These are phyloP conservation scores for Mortierella sp. DNA, from an alignment of 371 early-diverging fungal species.

Conservation along the genomic window DNA sequence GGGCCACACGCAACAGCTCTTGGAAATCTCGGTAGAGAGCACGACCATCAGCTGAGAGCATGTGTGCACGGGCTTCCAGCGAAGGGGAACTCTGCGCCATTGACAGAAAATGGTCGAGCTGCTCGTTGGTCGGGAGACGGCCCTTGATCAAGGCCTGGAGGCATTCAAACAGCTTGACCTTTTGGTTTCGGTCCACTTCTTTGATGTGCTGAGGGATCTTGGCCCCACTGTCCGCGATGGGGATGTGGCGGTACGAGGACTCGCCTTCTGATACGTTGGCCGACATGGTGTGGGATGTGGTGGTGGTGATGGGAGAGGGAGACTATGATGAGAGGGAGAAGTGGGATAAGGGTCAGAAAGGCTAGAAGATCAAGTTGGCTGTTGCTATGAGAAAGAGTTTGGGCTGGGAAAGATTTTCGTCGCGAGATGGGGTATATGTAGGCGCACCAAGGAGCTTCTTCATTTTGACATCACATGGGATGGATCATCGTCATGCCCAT, in stretches of 20 bases:
- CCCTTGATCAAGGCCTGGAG: conserved; percentile 64
- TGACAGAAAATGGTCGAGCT: conserved; percentile 60
- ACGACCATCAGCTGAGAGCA: conserved; percentile 62
- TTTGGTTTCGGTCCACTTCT: conserved; percentile 45
- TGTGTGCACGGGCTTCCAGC: conserved; percentile 57
- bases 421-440: too few relatives aligned
- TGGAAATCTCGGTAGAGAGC: conserved; percentile 60
- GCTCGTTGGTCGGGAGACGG: conserved; percentile 70
- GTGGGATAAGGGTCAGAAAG: neutral
- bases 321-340: too few relatives aligned
- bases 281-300: conserved; percentile 12
- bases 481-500: too few relatives aligned
- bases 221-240: conserved; percentile 40
- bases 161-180: conserved; percentile 59
- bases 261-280: conserved; percentile 22
- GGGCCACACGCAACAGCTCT: conserved; percentile 56
- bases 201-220: conserved; percentile 38
- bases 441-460: too few relatives aligned
- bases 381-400: too few relatives aligned
- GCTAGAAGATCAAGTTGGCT: conserved; percentile 1
- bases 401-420: too few relatives aligned
- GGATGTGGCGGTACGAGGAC: conserved; percentile 15
- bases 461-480: too few relatives aligned
- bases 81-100: conserved; percentile 54
- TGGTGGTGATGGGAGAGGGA: neutral